Evolutionary conservation across 2,329 filamentous ascomycete genomes (phyloP).

Genomic region (Trichophyton verrucosum): DNA sequence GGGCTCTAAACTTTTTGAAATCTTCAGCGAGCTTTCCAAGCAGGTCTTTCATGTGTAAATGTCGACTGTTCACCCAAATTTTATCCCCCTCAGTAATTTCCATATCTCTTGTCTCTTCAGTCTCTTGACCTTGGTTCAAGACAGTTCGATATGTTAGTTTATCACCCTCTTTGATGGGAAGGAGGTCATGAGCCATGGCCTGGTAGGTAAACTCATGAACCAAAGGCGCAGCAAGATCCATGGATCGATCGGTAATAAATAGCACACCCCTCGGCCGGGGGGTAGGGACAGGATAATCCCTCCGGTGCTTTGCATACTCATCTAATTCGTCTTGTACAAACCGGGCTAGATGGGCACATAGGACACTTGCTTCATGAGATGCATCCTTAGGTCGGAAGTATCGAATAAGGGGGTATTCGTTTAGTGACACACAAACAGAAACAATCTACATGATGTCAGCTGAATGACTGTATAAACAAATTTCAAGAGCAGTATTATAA

Average conservation of each 20-base stretch:
- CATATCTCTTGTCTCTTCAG: conserved; percentile 75
- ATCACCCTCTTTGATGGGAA: conserved; percentile 77
- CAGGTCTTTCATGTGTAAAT: conserved; percentile 95
- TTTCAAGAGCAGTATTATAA: conserved; percentile 1
- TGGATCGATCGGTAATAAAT: conserved; percentile 78
- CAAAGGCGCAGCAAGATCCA: conserved; percentile 80
- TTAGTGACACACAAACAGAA: conserved; percentile 78
- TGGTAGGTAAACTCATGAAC: conserved; percentile 97
- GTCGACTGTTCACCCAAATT: conserved; percentile 89
- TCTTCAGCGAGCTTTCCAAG: conserved; percentile 87
- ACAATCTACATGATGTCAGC: conserved; percentile 48
- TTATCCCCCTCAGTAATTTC: conserved; percentile 82
- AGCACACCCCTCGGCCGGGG: conserved; percentile 69
- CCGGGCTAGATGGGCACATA: conserved; percentile 76
- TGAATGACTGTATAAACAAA: conserved; percentile 16
- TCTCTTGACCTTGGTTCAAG: conserved; percentile 58
- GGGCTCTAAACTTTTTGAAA: conserved; percentile 79
- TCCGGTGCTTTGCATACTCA: conserved; percentile 71
- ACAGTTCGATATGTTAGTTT: conserved; percentile 75
- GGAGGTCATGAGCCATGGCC: conserved; percentile 89
- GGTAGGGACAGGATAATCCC: conserved; percentile 63
- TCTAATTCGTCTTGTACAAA: conserved; percentile 90
- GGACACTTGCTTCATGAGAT: conserved; percentile 72
- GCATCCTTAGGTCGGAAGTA: conserved; percentile 71
- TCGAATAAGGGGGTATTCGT: conserved; percentile 84